Evolutionary conservation across 2,329 filamentous ascomycete species (phyloP).

Genomic region (Sporothrix dimorphospora): DNA sequence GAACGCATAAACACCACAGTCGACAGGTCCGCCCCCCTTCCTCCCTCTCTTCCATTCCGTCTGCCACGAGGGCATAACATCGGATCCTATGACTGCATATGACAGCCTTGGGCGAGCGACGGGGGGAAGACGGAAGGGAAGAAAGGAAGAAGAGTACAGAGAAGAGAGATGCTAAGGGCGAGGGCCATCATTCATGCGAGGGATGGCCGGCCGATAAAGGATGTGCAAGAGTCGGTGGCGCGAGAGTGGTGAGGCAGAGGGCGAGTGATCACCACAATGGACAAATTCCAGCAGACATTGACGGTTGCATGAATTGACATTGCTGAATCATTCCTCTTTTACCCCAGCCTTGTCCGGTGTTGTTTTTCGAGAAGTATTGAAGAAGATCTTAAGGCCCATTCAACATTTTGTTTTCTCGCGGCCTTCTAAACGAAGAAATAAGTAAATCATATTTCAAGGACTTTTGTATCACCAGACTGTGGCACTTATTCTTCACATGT

Average conservation of each 20-base stretch:
- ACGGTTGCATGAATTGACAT: conserved; percentile 15
- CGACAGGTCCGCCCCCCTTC: neutral
- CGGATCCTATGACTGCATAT: conserved; percentile 19
- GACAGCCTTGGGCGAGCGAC: neutral
- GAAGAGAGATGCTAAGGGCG: neutral
- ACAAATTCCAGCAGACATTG: neutral
- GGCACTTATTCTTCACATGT: too few species aligned
- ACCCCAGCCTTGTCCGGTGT: conserved; percentile 18
- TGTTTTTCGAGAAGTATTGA: neutral
- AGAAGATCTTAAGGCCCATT: conserved; percentile 17
- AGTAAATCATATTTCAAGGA: neutral
- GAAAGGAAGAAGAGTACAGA: neutral
- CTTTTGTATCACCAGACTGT: neutral
- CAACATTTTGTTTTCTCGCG: conserved; percentile 10
- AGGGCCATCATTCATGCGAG: conserved; percentile 16
- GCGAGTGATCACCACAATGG: neutral
- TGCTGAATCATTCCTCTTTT: neutral
- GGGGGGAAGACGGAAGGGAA: neutral
- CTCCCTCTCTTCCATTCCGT: neutral
- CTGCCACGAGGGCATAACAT: conserved; percentile 18
- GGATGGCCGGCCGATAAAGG: neutral
- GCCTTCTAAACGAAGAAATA: neutral
- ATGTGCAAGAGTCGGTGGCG: neutral
- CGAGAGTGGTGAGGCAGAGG: neutral
- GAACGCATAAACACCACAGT: conserved; percentile 21